Evolutionary conservation across 257 asterid species (phyloP).

Genomic region (Ocimum tenuiflorum): DNA sequence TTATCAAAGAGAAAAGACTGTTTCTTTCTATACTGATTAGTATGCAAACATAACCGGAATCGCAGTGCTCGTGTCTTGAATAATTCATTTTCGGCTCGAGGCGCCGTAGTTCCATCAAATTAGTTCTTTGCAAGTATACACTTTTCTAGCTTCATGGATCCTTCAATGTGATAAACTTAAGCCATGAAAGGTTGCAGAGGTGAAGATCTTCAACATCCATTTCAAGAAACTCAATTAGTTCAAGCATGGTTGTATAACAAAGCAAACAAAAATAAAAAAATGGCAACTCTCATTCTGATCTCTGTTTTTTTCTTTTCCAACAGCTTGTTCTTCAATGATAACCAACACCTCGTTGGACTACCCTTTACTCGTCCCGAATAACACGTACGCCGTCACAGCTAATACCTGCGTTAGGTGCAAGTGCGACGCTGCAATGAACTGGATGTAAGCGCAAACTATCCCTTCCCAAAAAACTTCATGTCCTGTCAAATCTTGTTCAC

Average conservation of each 20-base stretch:
- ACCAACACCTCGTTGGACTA: constrained; percentile 45
- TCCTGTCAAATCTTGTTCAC: neutral
- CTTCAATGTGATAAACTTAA: neutral
- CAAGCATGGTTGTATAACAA: too few relatives aligned
- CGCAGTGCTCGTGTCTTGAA: neutral
- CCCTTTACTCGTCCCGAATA: constrained; percentile 63
- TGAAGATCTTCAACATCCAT: too few relatives aligned
- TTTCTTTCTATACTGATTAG: neutral
- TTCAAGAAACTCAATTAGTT: too few relatives aligned
- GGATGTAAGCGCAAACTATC: constrained; percentile 46
- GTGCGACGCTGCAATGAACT: constrained; percentile 54
- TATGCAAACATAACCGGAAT: neutral
- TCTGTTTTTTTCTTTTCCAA: neutral
- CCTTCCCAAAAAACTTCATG: neutral
- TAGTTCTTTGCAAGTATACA: neutral
- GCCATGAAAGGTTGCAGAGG: too few relatives aligned
- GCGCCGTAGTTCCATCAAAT: neutral
- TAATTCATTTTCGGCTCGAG: neutral
- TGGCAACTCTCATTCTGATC: neutral
- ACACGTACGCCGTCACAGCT: constrained; percentile 63
- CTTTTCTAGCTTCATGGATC: neutral
- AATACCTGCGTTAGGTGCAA: constrained; percentile 56
- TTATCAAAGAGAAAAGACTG: neutral
- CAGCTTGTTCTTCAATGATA: constrained; percentile 71
- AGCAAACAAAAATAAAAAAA: too few relatives aligned